Evolutionary conservation across 2,329 filamentous ascomycete genomes (phyloP), one percentile per base, ranked within the genome.

Genomic region (Diaporthe humulicola): DNA sequence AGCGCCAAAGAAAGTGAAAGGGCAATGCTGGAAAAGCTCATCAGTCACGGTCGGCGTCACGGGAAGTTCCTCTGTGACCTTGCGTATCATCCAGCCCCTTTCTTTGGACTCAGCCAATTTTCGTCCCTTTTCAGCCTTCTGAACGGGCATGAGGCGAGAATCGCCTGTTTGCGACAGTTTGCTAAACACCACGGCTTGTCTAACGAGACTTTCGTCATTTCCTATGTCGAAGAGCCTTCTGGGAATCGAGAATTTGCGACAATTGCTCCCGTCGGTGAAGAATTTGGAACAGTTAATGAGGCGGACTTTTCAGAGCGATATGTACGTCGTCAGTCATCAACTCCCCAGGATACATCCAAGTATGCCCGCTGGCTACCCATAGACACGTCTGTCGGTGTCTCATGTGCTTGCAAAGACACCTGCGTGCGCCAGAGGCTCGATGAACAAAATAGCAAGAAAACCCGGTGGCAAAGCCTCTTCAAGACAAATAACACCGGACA

Each of bases 41-140:
- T 57, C 28, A 36, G 17, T 17, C 54, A 57, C 28, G 54, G 54
- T 36, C 54, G 54, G 19, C 54, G 54, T 22, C 30, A 57, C 10
- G 54, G 54, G 54, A 30, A 57, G 54, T 57, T 57, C 4, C 54
- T 57, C 6, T 36, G 54, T 57, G 54, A 57, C 54, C 54, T 57
- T 4, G 3, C 30, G 7, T 10, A 30, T 1, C 54, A 57, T 19
- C 54, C 54, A 36, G 28, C 54, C 15, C 54, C 54, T 57, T 22
- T 57, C 17, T 57, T 57, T 28, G 54, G 54, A 10, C 54, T 57
- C 54, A 22, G 54, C 54, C 54, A 57, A 14, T 57, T 57, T 22
- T 30, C 54, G 8, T 57, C 54, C 22, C 54, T 57, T 19, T 57
- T 57, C 54, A 57, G 54, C 54, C 30, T 57, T 7, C 36, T 57